A percentile compares a stretch with the other conserved stretches of the same genome.
These are phyloP conservation scores for Lentinula detonsa DNA, from an alignment of 768 basidiomycete genomes.

Conservation along the genomic window DNA sequence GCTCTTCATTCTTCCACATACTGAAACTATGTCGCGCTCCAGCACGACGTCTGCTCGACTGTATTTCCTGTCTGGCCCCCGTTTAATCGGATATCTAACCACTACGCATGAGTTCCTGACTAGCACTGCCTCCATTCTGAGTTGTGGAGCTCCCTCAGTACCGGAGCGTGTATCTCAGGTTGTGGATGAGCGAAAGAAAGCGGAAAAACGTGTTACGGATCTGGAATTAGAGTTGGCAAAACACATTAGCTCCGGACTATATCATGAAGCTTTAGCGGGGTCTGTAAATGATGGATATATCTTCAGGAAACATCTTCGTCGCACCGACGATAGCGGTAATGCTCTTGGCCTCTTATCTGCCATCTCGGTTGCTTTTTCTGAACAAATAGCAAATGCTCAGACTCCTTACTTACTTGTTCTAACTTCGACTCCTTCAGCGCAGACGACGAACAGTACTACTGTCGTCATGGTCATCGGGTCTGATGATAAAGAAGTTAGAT, in stretches of 20 bases:
- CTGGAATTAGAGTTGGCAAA: conserved; percentile 61
- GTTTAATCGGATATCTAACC: conserved; percentile 59
- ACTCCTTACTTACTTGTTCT: conserved; percentile 43
- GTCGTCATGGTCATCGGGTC: conserved; percentile 58
- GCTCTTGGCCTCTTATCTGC: conserved; percentile 55
- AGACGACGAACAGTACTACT: conserved; percentile 39
- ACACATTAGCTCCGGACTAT: conserved; percentile 35
- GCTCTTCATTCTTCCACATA: conserved; percentile 65
- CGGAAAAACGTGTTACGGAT: conserved; percentile 64
- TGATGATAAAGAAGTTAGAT: conserved; percentile 55
- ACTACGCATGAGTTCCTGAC: conserved; percentile 52
- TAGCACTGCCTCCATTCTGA: conserved; percentile 52
- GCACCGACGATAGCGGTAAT: conserved; percentile 56
- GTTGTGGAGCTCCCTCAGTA: conserved; percentile 61
- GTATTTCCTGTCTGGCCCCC: conserved; percentile 79
- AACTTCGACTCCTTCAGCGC: conserved; percentile 58
- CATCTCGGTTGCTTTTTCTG: conserved; percentile 43
- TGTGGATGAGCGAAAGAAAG: conserved; percentile 58
- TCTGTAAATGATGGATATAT: conserved; percentile 14
- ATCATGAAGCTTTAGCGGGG: conserved; percentile 25
- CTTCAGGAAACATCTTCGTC: conserved; percentile 47
- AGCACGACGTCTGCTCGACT: conserved; percentile 62
- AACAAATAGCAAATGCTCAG: conserved; percentile 14
- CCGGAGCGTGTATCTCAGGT: conserved; percentile 65
- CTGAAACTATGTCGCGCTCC: conserved; percentile 58